Base-by-base conservation (phyloP, 768 basidiomycete species). In the Kwoniella sp. region DNA sequence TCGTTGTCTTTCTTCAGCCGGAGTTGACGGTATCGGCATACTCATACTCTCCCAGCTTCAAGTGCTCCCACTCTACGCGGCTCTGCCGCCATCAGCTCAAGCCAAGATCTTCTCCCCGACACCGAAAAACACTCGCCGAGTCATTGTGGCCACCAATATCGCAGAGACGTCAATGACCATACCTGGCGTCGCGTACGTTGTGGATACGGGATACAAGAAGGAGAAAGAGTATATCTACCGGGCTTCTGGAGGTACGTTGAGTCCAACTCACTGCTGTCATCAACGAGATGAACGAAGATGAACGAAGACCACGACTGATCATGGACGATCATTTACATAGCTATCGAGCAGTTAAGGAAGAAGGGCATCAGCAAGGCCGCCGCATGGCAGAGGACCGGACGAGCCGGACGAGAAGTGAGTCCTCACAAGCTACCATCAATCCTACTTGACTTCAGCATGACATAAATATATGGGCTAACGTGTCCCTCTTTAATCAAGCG, bases 81-180 rank as follows among this genome's bases (percentile, higher is more conserved):
- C 91, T 5, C 86, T 97, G 67, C 87, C 91, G 8, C 85, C 88
- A 25, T 82, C 83, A 12, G 86, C 89, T 66, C 93, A 96, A 80
- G 81, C 86, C 48, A 87, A 86, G 74, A 90, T 90, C 51, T 98
- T 98, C 80, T 74, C 80, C 0, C 81, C 86, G 0, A 81, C 90
- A 0, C 86, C 89, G 15, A 76, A 85, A 1, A 84, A 86, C 56
- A 86, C 85, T 1, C 86, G 96, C 60, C 94, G 97, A 80, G 90
- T 93, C 80, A 92, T 99, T 67, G 83, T 99, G 40, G 89, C 96
- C 1, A 99, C 96, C 19, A 99, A 98, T 80, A 94, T 99, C 63
- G 96, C 96, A 12, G 96, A 99, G 80, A 98, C 96, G 0, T 91
- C 90, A 13, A 92, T 99, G 77, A 98, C 96, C 15, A 96, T 99